Evolutionary conservation across 441 rosid genomes (phyloP), one percentile per base, ranked within the genome.

Genomic region (Pelargonium myrrhifolium): DNA sequence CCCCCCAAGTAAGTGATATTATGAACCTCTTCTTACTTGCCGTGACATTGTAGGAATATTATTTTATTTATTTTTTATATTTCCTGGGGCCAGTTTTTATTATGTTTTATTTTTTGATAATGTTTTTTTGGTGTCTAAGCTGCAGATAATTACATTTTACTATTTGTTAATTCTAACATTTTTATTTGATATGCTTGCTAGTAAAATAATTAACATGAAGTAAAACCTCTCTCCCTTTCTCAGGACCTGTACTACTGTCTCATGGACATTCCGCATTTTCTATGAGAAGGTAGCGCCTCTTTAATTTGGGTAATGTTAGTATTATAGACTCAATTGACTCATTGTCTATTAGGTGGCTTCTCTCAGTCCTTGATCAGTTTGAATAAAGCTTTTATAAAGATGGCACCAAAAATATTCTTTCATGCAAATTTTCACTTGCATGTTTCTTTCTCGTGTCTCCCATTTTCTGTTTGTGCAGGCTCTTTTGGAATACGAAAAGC

Each of bases 231-330:
- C 49, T 42, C 11, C 10, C 49, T 65, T 28, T 71, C 62, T 67
- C 87, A 92, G 98, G 89, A 88, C 98, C 15, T 92, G 98, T 81
- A 92, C 96, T 43, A 87, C 98, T 51, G 90, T 90, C 72, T 88
- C 98, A 69, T 90, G 93, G 92, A 88, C 93, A 58, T 92, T 92
- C 77, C 93, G 98, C 74, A 80, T 77, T 72, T 92, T 92, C 85
- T 92, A 90, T 62, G 97, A 90, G 86, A 92, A 90, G 96, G 98
- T 87, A 84, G 62, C 58, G 69, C 72, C 65, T 53, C 64, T 49
- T 65, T 59, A 42, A 68, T 65, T 75, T 66, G 71, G 40, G 64
- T 11, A 24, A 60, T 64, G 15, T 18, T 42, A 11, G 11, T 37
- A 51, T 6, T 18, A 26, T 39, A 14, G n/a, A 21, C 47, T 67